These are phyloP conservation scores for Syzygium malaccense DNA, from an alignment of 441 rosid species.

Conservation along the genomic window DNA sequence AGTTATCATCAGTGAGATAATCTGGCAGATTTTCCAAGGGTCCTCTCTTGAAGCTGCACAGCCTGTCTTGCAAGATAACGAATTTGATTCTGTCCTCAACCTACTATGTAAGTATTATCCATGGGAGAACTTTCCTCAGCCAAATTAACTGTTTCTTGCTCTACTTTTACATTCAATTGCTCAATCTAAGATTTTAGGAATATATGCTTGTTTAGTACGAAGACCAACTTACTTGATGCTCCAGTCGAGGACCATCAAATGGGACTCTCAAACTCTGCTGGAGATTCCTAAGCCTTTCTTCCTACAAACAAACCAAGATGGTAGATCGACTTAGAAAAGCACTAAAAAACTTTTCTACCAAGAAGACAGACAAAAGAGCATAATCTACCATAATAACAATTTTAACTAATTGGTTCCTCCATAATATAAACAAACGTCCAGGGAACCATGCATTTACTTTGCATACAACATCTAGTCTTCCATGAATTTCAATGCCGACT, in stretches of 20 bases:
- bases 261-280: constrained; percentile 63
- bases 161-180: background rate
- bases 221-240: constrained; percentile 59
- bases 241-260: constrained; percentile 69
- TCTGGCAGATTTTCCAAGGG: background rate
- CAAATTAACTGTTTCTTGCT: background rate
- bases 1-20: background rate
- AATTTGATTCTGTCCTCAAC: background rate
- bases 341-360: background rate
- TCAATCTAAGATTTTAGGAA: background rate
- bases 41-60: background rate
- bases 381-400: background rate
- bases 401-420: background rate
- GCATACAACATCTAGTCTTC: background rate
- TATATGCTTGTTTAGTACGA: background rate
- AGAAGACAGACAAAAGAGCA: background rate
- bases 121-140: background rate
- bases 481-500: background rate
- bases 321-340: background rate
- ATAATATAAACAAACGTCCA: background rate
- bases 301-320: constrained; percentile 25
- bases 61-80: background rate
- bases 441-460: background rate
- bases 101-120: background rate
- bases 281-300: constrained; percentile 65